These are phyloP conservation scores for Ricinus communis DNA, from an alignment of 345 rosid species.

Conservation along the genomic window DNA sequence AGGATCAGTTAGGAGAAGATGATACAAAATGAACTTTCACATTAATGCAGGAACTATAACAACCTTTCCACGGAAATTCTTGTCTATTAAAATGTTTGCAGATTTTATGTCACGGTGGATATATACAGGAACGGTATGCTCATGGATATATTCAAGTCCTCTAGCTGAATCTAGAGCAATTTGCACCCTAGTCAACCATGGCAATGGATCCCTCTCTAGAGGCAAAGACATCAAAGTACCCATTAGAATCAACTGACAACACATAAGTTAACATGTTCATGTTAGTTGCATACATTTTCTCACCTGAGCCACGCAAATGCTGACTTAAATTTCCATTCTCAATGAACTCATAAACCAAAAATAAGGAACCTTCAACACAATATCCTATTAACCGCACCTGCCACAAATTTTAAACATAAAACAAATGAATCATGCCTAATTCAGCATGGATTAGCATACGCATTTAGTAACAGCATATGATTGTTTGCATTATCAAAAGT, in stretches of 20 bases:
- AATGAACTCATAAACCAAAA: slow-evolving; percentile 78
- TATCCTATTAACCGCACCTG: slow-evolving; percentile 92
- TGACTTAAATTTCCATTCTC: slow-evolving; percentile 93
- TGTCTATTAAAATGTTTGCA: slow-evolving; percentile 89
- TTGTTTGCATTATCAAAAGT: too few species aligned
- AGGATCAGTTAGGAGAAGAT: slow-evolving; percentile 1
- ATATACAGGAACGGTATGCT: slow-evolving; percentile 93
- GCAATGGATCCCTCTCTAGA: slow-evolving; percentile 69
- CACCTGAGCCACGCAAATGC: slow-evolving; percentile 84
- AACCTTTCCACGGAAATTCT: slow-evolving; percentile 83
- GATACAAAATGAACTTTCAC: not conserved
- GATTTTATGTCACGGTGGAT: slow-evolving; percentile 95
- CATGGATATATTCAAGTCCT: slow-evolving; percentile 97
- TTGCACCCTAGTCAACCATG: slow-evolving; percentile 86
- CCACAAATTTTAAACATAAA: not conserved
- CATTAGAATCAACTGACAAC: not conserved
- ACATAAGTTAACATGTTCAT: not conserved
- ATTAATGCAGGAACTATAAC: slow-evolving; percentile 4
- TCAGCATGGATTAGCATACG: not conserved
- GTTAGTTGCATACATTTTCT: slow-evolving; percentile 5
- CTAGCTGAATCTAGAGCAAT: slow-evolving; percentile 97
- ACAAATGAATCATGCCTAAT: not conserved
- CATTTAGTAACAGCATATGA: not conserved
- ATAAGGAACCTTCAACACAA: slow-evolving; percentile 91
- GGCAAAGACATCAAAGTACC: not conserved